Evolutionary conservation across 176 grass and related monocot genomes (phyloP), one percentile per base, ranked within the genome.

Genomic region (Oryza coarctata): DNA sequence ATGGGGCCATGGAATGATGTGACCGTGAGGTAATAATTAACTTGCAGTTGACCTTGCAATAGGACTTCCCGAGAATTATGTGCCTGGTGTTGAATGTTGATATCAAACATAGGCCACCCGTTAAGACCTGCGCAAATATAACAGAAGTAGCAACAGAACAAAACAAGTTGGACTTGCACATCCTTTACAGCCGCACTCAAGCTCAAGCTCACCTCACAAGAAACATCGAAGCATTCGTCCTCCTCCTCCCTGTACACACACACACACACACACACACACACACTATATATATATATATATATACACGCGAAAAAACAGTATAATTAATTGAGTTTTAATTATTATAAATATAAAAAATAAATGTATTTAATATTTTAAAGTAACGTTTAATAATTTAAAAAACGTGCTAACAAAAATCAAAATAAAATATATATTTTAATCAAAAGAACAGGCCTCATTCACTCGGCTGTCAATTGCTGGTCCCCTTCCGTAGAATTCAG

Each of bases 401-500:
- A n/a, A n/a, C n/a, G n/a, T n/a, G n/a, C n/a, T n/a, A n/a, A n/a
- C n/a, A n/a, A n/a, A n/a, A n/a, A n/a, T n/a, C n/a, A n/a, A n/a
- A n/a, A n/a, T n/a, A n/a, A n/a, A n/a, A n/a, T n/a, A n/a, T n/a
- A n/a, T n/a, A n/a, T n/a, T n/a, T n/a, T n/a, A n/a, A n/a, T n/a
- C n/a, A n/a, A n/a, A n/a, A n/a, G n/a, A n/a, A n/a, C n/a, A n/a
- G n/a, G n/a, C n/a, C n/a, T n/a, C n/a, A n/a, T n/a, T n/a, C 55
- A 44, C 22, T 84, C 68, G 20, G 26, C 69, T 74, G 68, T 79
- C 86, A n/a, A 69, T 33, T 73, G 67, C 13, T 34, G 36, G 31
- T 31, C 73, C 79, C 64, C 79, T 8, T 29, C 47, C 71, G 38
- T 39, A 39, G 39, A 29, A 75, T 60, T 58, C 30, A 38, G 78